Evolutionary conservation across 78 protist genomes (phyloP).

Genomic region (Emiliania huxleyi): DNA sequence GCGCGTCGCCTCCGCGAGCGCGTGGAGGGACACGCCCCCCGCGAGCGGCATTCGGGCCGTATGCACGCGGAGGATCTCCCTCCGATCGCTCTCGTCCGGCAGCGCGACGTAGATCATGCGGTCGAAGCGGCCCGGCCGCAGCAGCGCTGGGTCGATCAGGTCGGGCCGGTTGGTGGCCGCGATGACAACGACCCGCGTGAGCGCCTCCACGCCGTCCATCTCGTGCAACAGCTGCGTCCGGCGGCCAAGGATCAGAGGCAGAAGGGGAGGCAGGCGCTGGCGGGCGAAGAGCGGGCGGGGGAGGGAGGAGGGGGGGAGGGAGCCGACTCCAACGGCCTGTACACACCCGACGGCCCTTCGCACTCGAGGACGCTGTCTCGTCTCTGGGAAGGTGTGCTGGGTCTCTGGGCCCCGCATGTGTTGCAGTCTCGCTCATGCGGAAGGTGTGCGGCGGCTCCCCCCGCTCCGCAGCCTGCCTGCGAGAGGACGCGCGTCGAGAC

Average conservation of each 20-base stretch:
- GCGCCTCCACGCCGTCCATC: constrained; percentile 85
- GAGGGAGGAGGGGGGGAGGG: too few relatives aligned
- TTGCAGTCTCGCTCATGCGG: too few relatives aligned
- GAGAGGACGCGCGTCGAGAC: constrained; percentile 36
- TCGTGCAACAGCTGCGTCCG: constrained; percentile 85
- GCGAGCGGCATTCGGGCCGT: constrained; percentile 23
- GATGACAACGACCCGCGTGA: constrained; percentile 72
- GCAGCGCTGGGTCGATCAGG: constrained; percentile 85
- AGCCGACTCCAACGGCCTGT: too few relatives aligned
- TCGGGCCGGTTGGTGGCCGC: constrained; percentile 97
- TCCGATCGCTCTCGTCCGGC: background rate
- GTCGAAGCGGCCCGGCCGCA: constrained; percentile 73
- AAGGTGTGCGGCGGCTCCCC: too few relatives aligned
- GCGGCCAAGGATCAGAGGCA: too few relatives aligned
- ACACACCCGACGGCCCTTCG: too few relatives aligned
- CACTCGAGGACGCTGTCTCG: too few relatives aligned
- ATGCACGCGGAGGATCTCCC: background rate
- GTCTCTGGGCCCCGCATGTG: too few relatives aligned
- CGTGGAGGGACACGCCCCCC: background rate
- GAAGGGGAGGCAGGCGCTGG: too few relatives aligned
- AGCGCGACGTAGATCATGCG: constrained; percentile 5
- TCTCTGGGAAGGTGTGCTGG: too few relatives aligned
- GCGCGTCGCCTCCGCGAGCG: background rate
- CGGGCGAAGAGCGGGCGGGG: too few relatives aligned
- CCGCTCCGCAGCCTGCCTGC: too few relatives aligned